Conservation (phyloP, 2,329 filamentous ascomycete species). For the Fusarium beomiforme region DNA sequence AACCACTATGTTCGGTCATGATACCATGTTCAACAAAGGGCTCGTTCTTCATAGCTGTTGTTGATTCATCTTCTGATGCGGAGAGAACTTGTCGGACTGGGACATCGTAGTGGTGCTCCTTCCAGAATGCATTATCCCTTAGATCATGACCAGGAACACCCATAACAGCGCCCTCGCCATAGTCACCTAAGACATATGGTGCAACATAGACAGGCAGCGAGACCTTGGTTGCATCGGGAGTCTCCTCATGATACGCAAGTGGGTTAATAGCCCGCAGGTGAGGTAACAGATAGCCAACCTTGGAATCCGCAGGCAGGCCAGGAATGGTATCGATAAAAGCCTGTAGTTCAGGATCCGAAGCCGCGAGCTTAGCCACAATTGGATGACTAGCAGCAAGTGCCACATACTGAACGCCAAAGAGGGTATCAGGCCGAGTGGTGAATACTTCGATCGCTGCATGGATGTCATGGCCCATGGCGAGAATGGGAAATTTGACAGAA, state of each 20-base stretch:
- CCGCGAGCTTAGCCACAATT: slow-evolving; percentile 70
- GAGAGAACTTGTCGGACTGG: slow-evolving; percentile 72
- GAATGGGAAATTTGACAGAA: slow-evolving; percentile 74
- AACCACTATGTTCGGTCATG: slow-evolving; percentile 72
- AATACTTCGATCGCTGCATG: slow-evolving; percentile 73
- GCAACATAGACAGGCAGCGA: slow-evolving; percentile 81
- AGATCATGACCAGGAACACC: slow-evolving; percentile 87
- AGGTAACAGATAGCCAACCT: slow-evolving; percentile 74
- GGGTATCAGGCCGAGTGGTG: slow-evolving; percentile 85
- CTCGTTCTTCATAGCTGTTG: slow-evolving; percentile 54
- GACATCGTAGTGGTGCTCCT: slow-evolving; percentile 69
- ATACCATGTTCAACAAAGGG: slow-evolving; percentile 74
- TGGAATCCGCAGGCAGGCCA: slow-evolving; percentile 64
- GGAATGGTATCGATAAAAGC: slow-evolving; percentile 74
- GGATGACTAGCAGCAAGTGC: slow-evolving; percentile 80
- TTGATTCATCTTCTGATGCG: slow-evolving; percentile 59
- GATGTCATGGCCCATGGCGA: slow-evolving; percentile 53
- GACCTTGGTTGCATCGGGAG: slow-evolving; percentile 61
- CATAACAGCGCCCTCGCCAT: slow-evolving; percentile 91
- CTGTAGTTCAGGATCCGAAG: slow-evolving; percentile 68
- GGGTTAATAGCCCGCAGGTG: slow-evolving; percentile 73
- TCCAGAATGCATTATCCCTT: slow-evolving; percentile 84
- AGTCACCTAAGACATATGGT: slow-evolving; percentile 85
- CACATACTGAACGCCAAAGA: slow-evolving; percentile 88
- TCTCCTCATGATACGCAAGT: slow-evolving; percentile 64